Conservation (phyloP, 2,329 filamentous ascomycete genomes). For the Fusarium citri region DNA sequence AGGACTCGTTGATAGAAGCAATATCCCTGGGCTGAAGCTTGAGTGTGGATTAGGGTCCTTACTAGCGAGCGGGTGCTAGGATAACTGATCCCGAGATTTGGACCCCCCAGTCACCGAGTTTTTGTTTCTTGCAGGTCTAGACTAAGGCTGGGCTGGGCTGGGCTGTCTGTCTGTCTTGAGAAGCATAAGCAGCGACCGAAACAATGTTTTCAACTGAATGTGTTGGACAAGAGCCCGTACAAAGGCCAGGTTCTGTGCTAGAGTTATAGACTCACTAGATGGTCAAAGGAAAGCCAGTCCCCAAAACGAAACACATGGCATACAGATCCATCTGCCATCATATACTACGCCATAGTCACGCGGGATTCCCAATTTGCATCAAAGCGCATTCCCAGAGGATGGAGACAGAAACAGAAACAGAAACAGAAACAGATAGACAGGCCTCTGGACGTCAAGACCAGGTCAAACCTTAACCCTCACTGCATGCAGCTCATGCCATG, state of each 20-base stretch:
- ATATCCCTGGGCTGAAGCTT: slow-evolving; percentile 46
- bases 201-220: neutral
- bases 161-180: neutral
- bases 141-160: too few species aligned
- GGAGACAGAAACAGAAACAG: neutral
- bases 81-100: slow-evolving; percentile 37
- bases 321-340: slow-evolving; percentile 5
- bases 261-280: neutral
- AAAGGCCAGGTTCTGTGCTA: neutral
- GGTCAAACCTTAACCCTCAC: slow-evolving; percentile 3
- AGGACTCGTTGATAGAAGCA: slow-evolving; percentile 33
- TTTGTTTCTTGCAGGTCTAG: neutral
- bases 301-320: slow-evolving; percentile 25
- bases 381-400: slow-evolving; percentile 14
- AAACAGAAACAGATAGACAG: neutral
- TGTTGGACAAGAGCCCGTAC: neutral
- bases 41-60: slow-evolving; percentile 30
- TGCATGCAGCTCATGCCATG: slow-evolving; percentile 7
- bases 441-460: neutral
- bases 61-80: slow-evolving; percentile 30
- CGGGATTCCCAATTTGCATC: slow-evolving; percentile 42
- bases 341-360: slow-evolving; percentile 28
- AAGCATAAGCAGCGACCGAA: neutral
- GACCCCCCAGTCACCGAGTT: slow-evolving; percentile 19
- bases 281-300: neutral